Conservation (phyloP, 345 rosid genomes). For the Draba incana region DNA sequence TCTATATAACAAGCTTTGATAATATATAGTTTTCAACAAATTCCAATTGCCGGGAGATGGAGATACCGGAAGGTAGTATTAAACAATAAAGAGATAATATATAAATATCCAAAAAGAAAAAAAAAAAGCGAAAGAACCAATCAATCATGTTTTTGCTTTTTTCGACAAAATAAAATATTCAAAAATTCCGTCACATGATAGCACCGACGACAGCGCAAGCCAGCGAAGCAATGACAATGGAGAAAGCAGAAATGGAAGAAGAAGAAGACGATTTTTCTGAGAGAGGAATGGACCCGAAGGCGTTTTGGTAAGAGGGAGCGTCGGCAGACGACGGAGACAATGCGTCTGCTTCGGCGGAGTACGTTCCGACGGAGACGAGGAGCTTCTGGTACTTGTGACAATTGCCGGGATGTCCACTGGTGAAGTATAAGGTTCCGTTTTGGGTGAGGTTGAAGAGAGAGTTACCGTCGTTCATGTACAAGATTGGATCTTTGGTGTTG, state of each 20-base stretch:
- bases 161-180: neutral
- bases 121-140: neutral
- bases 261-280: conserved; percentile 52
- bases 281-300: conserved; percentile 73
- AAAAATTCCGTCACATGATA: conserved; percentile 42
- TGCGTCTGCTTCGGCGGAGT: conserved; percentile 51
- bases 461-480: conserved; percentile 89
- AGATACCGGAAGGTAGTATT: neutral
- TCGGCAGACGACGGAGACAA: conserved; percentile 57
- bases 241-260: conserved; percentile 34
- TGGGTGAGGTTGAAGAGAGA: conserved; percentile 83
- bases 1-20: too few species aligned
- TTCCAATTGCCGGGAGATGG: neutral
- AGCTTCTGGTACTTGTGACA: conserved; percentile 92
- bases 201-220: conserved; percentile 44
- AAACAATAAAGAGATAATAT: conserved; percentile 23
- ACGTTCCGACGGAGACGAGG: conserved; percentile 63
- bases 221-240: conserved; percentile 50
- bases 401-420: conserved; percentile 76
- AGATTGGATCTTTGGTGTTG: conserved; percentile 80
- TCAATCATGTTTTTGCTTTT: conserved; percentile 11
- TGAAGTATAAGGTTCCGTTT: conserved; percentile 72
- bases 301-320: conserved; percentile 71
- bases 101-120: neutral
- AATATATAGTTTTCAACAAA: neutral